Percentiles rank a stretch among this genome's conserved stretches.
phyloP scores from a whole-genome alignment of 441 rosid species.

The Adansonia madagascariensis region DNA sequence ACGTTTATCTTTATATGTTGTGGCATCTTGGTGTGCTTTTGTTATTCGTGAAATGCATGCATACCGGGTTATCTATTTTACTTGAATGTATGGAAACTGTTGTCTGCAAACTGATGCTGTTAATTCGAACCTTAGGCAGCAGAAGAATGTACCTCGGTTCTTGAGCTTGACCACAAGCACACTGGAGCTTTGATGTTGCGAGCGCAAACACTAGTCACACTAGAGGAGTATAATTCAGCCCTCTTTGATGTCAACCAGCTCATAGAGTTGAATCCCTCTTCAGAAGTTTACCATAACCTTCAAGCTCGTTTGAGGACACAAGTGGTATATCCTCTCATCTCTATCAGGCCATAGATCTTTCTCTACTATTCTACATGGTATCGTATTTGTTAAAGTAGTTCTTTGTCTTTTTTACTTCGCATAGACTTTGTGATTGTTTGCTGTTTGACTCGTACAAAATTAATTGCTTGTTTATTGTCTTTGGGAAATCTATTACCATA shows the following conservation, averaged over 20 bases:
- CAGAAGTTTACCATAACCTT: constrained; percentile 79
- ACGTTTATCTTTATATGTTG: neutral
- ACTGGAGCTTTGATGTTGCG: constrained; percentile 91
- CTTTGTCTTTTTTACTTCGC: neutral
- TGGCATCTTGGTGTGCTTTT: neutral
- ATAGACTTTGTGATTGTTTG: neutral
- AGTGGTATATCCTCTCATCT: constrained; percentile 54
- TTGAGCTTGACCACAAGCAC: constrained; percentile 85
- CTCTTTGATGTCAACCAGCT: constrained; percentile 86
- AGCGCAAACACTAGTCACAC: constrained; percentile 83
- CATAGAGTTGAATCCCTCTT: constrained; percentile 75
- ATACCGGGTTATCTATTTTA: neutral
- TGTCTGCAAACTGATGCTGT: constrained; percentile 9
- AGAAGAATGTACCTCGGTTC: constrained; percentile 87
- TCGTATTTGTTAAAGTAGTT: neutral
- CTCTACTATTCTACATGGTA: neutral
- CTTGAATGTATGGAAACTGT: neutral
- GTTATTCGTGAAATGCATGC: neutral
- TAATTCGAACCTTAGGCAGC: constrained; percentile 59
- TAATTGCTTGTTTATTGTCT: neutral
- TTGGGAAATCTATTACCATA: neutral
- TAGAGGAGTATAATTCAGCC: constrained; percentile 80
- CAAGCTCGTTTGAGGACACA: constrained; percentile 86
- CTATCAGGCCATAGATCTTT: neutral
- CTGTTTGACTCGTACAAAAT: neutral